Conservation (phyloP, 345 rosid genomes). For the Bruguiera parviflora region DNA sequence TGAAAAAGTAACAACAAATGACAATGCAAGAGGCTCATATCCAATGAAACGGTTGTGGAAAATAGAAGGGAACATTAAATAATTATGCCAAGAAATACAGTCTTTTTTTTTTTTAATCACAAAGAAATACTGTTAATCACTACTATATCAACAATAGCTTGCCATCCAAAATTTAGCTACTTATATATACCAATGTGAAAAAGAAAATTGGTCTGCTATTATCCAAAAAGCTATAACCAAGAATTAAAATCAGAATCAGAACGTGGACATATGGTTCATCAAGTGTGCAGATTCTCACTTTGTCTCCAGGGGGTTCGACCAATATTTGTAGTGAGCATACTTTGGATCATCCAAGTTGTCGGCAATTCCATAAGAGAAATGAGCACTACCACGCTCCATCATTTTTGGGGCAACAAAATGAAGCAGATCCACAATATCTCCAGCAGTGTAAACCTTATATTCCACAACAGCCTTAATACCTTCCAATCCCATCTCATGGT, state of each 20-base stretch:
- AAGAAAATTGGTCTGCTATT: neutral
- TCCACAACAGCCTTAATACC: conserved; percentile 83
- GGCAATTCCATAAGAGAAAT: conserved; percentile 91
- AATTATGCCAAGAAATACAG: too few relatives aligned
- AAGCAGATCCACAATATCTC: conserved; percentile 61
- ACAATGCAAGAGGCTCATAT: conserved; percentile 1
- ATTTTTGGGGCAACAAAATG: conserved; percentile 86
- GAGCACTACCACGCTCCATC: conserved; percentile 84
- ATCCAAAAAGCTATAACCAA: neutral
- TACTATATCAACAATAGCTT: neutral
- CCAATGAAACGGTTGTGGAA: neutral
- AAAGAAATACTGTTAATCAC: too few relatives aligned
- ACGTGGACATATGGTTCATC: neutral
- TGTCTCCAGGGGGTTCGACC: conserved; percentile 96
- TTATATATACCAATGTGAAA: neutral
- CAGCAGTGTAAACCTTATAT: conserved; percentile 76
- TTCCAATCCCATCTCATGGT: conserved; percentile 84
- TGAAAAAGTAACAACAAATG: neutral
- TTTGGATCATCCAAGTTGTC: conserved; percentile 88
- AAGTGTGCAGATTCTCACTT: conserved; percentile 44
- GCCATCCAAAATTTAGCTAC: neutral
- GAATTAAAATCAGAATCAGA: neutral
- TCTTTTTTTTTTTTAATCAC: too few relatives aligned
- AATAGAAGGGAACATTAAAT: neutral
- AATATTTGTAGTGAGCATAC: conserved; percentile 70